phyloP scores from a whole-genome alignment of 345 rosid species.

The Microcos paniculata region DNA sequence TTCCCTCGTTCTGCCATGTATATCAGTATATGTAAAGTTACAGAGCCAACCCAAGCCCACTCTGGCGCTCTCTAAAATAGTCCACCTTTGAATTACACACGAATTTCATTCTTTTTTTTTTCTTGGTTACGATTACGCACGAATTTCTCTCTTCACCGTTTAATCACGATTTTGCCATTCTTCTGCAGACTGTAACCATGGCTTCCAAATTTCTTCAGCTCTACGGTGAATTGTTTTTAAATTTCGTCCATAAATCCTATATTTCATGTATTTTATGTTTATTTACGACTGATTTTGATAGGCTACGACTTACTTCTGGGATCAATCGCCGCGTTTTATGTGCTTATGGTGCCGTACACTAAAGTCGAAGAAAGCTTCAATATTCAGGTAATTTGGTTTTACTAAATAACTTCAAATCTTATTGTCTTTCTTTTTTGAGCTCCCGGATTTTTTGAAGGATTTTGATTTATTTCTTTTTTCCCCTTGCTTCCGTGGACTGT shows the following conservation, averaged over 20 bases:
- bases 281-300: slow-evolving; percentile 13
- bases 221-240: slow-evolving; percentile 31
- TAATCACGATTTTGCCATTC: too few species aligned
- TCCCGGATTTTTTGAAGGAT: background rate
- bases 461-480: background rate
- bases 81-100: too few species aligned
- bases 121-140: too few species aligned
- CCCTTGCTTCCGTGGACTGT: background rate
- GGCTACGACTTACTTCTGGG: slow-evolving; percentile 85
- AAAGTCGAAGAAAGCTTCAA: slow-evolving; percentile 99
- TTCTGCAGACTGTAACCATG: slow-evolving; percentile 23
- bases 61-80: too few species aligned
- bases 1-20: too few species aligned
- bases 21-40: too few species aligned
- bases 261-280: background rate
- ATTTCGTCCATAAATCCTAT: background rate
- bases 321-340: slow-evolving; percentile 75
- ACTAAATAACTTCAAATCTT: background rate
- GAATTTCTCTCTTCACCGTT: too few species aligned
- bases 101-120: too few species aligned
- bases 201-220: slow-evolving; percentile 41
- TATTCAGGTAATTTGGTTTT: slow-evolving; percentile 53
- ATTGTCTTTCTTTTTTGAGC: background rate
- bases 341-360: slow-evolving; percentile 73
- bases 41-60: too few species aligned